These are phyloP conservation scores for Periglandula ipomoeae DNA, from an alignment of 2,329 filamentous ascomycete species.

Conservation along the genomic window DNA sequence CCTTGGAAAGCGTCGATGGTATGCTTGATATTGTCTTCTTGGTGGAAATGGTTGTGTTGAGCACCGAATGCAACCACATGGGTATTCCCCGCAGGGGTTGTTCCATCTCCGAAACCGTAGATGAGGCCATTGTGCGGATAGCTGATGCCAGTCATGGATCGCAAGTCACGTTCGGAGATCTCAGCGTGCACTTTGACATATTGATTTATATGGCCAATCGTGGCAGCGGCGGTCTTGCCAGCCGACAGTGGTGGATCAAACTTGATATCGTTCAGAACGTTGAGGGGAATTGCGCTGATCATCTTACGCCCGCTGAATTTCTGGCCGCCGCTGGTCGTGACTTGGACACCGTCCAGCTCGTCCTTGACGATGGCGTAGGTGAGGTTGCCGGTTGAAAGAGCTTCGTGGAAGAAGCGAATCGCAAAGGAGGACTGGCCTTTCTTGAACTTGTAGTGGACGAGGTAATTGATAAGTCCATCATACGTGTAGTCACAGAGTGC, in stretches of 20 bases:
- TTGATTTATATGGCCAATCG: slow-evolving; percentile 34
- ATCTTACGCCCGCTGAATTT: slow-evolving; percentile 21
- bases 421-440: slow-evolving; percentile 36
- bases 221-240: slow-evolving; percentile 26
- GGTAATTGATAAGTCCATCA: slow-evolving; percentile 27
- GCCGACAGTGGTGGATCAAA: slow-evolving; percentile 31
- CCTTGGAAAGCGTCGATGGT: slow-evolving; percentile 23
- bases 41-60: slow-evolving; percentile 31
- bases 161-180: slow-evolving; percentile 27
- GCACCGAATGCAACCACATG: slow-evolving; percentile 38
- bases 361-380: too few relatives aligned
- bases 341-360: slow-evolving; percentile 21
- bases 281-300: slow-evolving; percentile 34
- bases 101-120: slow-evolving; percentile 35
- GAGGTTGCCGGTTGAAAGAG: too few relatives aligned
- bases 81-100: slow-evolving; percentile 33
- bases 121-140: slow-evolving; percentile 33
- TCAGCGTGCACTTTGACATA: slow-evolving; percentile 38
- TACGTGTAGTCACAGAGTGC: slow-evolving; percentile 32
- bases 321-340: slow-evolving; percentile 23
- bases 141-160: slow-evolving; percentile 33
- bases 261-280: slow-evolving; percentile 29
- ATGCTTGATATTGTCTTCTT: slow-evolving; percentile 28
- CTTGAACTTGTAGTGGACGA: slow-evolving; percentile 32
- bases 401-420: slow-evolving; percentile 34